These are phyloP conservation scores for Leccinum variicolor DNA, from an alignment of 768 basidiomycete species.

Conservation along the genomic window DNA sequence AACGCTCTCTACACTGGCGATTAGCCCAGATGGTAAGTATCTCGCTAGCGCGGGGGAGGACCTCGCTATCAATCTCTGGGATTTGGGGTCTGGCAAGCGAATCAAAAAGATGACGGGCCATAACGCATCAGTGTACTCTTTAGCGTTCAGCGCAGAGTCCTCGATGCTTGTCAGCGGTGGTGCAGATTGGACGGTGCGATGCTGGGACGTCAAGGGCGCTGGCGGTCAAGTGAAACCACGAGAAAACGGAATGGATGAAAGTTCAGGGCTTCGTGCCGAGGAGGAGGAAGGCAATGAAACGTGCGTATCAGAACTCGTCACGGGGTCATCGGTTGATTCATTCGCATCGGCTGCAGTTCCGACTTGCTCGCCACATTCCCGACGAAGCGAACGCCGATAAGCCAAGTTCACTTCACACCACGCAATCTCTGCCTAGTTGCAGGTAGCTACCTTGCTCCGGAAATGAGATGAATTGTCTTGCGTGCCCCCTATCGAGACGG, in stretches of 20 bases:
- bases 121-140: conserved; percentile 80
- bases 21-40: conserved; percentile 93
- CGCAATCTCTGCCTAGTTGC: conserved; percentile 91
- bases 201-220: conserved; percentile 89
- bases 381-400: conserved; percentile 93
- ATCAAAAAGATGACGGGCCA: conserved; percentile 98
- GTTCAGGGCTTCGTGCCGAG: conserved; percentile 32
- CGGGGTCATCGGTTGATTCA: not conserved
- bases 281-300: conserved; percentile 64
- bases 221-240: conserved; percentile 63
- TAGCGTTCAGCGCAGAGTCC: conserved; percentile 91
- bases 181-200: conserved; percentile 95
- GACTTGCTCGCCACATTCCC: conserved; percentile 90
- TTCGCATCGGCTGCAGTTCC: conserved; percentile 42
- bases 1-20: conserved; percentile 76
- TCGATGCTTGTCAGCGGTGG: conserved; percentile 87
- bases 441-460: conserved; percentile 66
- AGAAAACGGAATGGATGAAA: conserved; percentile 48
- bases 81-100: conserved; percentile 88
- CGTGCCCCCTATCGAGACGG: not conserved
- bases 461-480: conserved; percentile 38
- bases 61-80: conserved; percentile 93
- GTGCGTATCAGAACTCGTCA: conserved; percentile 42
- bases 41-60: conserved; percentile 93
- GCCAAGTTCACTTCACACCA: conserved; percentile 90